Base-by-base conservation (phyloP, 2,329 filamentous ascomycete species). In the Neofusicoccum sp. region DNA sequence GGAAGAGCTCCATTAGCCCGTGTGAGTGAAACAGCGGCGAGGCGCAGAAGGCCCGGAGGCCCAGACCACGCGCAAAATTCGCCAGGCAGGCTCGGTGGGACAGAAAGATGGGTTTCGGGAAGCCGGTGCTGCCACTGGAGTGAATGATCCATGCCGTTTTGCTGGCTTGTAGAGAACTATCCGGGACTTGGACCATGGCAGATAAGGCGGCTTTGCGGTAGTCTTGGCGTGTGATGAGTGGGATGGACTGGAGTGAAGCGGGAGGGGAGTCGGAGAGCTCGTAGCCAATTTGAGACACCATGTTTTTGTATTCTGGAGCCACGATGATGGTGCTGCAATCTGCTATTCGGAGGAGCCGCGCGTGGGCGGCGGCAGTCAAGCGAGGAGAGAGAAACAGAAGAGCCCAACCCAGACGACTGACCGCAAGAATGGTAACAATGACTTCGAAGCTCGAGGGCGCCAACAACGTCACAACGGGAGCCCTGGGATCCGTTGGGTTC, bases 71-170 rank as follows among this genome's bases (percentile, higher is more conserved):
- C 6, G 36, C n/a, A 47, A 54, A 60, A 38, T 54, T 60, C 16
- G 34, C 68, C 64, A 82, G 82, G 12, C 81, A 67, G 64, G 82
- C 80, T 54, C 54, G 54, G 54, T 88, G 82, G 0, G 80, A 83
- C 48, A 85, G 80, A 60, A 79, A 84, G 49, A 88, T 86, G 0
- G 85, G 84, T 62, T 87, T 88, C 0, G 86, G 85, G 0, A 87
- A 74, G 0, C 85, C 85, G 0, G 86, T 87, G 0, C 82, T 85
- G 8, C 86, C 85, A 26, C 75, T 78, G 1, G 78, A 80, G 64
- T 82, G 79, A 16, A 82, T 75, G 53, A 79, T 80, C 74, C 71
- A 76, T 60, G 75, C 69, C 64, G 66, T 14, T 40, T 40, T 16
- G 65, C 63, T 4, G 60, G 54, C 14, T 31, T 76, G 71, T 11